These are phyloP conservation scores for Tetrapisispora pingtungensis DNA, from an alignment of 805 yeast species.

Conservation along the genomic window DNA sequence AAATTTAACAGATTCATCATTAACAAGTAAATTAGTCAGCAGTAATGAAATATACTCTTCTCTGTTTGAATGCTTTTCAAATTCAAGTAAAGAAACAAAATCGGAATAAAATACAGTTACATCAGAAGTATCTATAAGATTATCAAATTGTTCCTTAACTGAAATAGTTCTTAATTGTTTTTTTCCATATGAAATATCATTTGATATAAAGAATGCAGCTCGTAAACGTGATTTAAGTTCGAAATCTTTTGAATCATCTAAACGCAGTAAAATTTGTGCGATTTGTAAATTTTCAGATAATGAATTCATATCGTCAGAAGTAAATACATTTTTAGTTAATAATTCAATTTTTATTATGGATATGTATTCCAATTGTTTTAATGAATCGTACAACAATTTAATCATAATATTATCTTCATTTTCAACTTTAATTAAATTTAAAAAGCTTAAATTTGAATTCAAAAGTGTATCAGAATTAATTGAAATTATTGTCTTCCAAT, in stretches of 20 bases:
- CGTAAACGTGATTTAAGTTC: not conserved
- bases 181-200: not conserved
- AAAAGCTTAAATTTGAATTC: not conserved
- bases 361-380: not conserved
- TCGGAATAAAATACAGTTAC: not conserved
- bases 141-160: not conserved
- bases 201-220: not conserved
- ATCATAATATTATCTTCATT: not conserved
- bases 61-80: not conserved
- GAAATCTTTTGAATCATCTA: not conserved
- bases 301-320: not conserved
- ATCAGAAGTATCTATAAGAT: not conserved
- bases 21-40: too few species aligned
- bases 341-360: not conserved
- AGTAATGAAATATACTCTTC: too few species aligned
- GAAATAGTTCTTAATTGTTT: not conserved
- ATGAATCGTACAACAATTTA: not conserved
- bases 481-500: slow-evolving; percentile 1
- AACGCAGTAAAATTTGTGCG: not conserved
- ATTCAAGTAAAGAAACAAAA: not conserved
- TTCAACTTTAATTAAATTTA: not conserved
- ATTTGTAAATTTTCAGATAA: not conserved
- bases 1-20: not conserved
- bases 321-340: not conserved
- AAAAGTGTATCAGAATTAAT: not conserved